Percentiles rank a stretch among this genome's conserved stretches.
These are phyloP conservation scores for Coemansia sp. DNA, from an alignment of 192 early-diverging fungal genomes.

Conservation along the genomic window DNA sequence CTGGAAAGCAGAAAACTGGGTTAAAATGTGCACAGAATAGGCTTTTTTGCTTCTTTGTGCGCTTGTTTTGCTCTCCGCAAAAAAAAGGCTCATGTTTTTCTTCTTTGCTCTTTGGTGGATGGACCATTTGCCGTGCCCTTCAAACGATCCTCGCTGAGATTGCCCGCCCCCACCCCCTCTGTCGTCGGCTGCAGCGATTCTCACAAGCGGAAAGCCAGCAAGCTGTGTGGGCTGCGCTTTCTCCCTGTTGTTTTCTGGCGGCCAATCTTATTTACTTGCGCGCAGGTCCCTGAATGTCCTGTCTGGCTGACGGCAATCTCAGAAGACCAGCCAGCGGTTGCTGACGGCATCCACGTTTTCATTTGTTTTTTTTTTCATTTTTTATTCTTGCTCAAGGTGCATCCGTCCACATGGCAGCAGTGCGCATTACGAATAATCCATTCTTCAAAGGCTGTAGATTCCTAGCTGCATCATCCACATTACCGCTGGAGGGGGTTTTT, in stretches of 20 bases:
- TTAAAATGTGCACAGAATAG: background rate
- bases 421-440: no score
- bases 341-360: no score
- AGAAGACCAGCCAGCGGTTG: background rate
- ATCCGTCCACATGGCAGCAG: no score
- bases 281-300: background rate
- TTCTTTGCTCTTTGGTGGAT: background rate
- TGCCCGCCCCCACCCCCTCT: background rate
- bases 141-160: background rate
- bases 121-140: background rate
- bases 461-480: no score
- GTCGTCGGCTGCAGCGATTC: background rate
- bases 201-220: background rate
- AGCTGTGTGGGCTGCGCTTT: background rate
- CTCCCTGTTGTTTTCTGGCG: background rate
- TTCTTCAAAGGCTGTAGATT: no score
- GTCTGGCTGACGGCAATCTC: background rate
- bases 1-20: background rate
- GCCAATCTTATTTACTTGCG: background rate
- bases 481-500: no score
- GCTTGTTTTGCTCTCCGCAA: conserved; percentile 6
- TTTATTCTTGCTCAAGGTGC: no score
- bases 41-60: background rate
- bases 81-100: background rate
- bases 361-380: no score